Evolutionary conservation across 192 early-diverging fungal species (phyloP), one percentile per base, ranked within the genome.

Genomic region (Pilobolus umbonatus): DNA sequence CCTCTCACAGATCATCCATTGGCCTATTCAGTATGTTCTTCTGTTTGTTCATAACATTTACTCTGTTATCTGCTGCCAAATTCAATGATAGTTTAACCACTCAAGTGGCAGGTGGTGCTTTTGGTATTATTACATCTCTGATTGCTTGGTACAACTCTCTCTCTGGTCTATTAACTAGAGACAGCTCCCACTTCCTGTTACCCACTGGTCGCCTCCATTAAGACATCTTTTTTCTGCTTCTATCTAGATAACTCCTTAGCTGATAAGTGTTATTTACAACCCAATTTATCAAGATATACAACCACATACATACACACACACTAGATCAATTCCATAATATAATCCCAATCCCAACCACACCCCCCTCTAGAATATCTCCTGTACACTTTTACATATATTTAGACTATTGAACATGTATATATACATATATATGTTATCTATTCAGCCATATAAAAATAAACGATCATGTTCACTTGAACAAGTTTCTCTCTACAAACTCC

Each of bases 71-170:
- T 29, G 77, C 83, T 8, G 80, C 77, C 26, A 78, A 83, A 50
- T 80, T 85, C 67, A 73, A 78, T 4, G 58, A 68, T 26, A 71
- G 67, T 28, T 7, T 55, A 11, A 62, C 71, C 19, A 64, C 75
- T 17, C 78, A 73, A 55, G 71, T 81, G 48, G 84, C 83, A 43
- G 89, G 85, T 47, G 89, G 89, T 34, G 82, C 78, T 54, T 74
- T 91, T 48, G 89, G 86, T 46, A 60, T 89, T 22, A 71, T 88
- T 55, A 89, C 89, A 21, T 81, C 89, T 8, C 45, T 87, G 14
- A 76, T 85, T 57, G 89, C 86, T 48, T 91, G 85, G 86, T 91
- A 91, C 65, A 80, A 78, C 61, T 81, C 86, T 19, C 77, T 83
- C 0, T 76, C 80, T 14, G 80, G 82, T 60, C 75, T 88, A 6